These are phyloP conservation scores for Metschnikowia similis DNA, from an alignment of 805 yeast species.

Conservation along the genomic window DNA sequence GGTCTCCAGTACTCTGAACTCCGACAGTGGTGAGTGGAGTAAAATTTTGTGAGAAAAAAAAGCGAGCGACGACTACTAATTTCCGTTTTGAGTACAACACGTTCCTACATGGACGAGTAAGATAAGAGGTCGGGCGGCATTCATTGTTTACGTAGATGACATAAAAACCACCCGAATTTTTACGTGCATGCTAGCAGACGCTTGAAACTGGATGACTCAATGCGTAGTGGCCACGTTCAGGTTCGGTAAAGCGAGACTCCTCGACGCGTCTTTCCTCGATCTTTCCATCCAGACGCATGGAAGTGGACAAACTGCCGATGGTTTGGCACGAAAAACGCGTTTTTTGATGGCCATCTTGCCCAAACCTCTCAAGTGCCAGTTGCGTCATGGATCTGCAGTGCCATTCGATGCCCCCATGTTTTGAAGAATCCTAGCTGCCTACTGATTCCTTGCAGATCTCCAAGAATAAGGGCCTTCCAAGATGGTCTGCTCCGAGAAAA, in stretches of 20 bases:
- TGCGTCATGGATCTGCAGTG: background rate
- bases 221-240: background rate
- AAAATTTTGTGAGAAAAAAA: slow-evolving; percentile 8
- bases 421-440: background rate
- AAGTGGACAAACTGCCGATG: background rate
- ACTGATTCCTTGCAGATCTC: background rate
- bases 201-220: background rate
- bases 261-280: background rate
- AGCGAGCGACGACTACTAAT: slow-evolving; percentile 17
- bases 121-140: background rate
- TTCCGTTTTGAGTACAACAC: slow-evolving; percentile 18
- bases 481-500: background rate
- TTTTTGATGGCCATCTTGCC: background rate
- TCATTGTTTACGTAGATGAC: background rate
- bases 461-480: background rate
- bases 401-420: background rate
- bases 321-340: background rate
- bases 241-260: background rate
- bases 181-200: background rate
- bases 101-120: slow-evolving; percentile 7
- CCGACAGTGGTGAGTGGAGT: background rate
- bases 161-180: background rate
- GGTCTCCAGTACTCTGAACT: background rate
- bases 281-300: background rate
- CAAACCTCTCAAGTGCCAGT: background rate